Evolutionary conservation across 495 filamentous ascomycete genomes (phyloP), one percentile per base, ranked within the genome.

Genomic region (Oidiodendron maius): DNA sequence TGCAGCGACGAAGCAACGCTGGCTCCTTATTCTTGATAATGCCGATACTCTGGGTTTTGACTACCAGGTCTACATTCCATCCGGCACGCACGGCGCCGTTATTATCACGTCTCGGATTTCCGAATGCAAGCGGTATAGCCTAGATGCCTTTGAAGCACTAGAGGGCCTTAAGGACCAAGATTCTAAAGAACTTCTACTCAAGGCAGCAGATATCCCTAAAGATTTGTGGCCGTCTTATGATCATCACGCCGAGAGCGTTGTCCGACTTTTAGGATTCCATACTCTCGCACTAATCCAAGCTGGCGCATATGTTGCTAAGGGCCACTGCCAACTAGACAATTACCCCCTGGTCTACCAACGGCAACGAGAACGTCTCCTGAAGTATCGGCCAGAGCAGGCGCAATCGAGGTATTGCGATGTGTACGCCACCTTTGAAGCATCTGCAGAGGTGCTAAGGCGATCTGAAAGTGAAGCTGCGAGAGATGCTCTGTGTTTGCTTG

Each of bases 1-100:
- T n/a, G 63, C 74, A 50, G 58, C 13, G 37, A 59, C 9, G 50
- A 60, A 13, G 40, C 62, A 0, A 60, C 47, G 44, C 4, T 81
- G 74, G 75, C 41, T 76, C 16, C 48, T 58, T 3, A 66, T 68
- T 40, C 39, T 76, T 24, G 70, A 77, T 50, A 77, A 73, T 49
- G 64, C 62, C 22, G 71, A 77, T 47, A 59, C 67, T 53, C 16
- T 20, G 28, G 50, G 63, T 18, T 44, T 70, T 4, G 60, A 66
- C 34, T 55, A 41, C 40, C 15, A 32, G 21, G n/a, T n/a, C 0
- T 52, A 64, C 60, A 52, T 78, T 23, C 73, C 71, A 17, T 57
- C 64, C 35, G 67, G 59, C 40, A 39, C 37, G 10, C 61, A 65
- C 17, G 71, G 74, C 32, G 63, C 51, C 1, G 63, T 69, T 32